These are phyloP conservation scores for Talaromyces funiculosus DNA, from an alignment of 2,329 filamentous ascomycete genomes.

Conservation along the genomic window DNA sequence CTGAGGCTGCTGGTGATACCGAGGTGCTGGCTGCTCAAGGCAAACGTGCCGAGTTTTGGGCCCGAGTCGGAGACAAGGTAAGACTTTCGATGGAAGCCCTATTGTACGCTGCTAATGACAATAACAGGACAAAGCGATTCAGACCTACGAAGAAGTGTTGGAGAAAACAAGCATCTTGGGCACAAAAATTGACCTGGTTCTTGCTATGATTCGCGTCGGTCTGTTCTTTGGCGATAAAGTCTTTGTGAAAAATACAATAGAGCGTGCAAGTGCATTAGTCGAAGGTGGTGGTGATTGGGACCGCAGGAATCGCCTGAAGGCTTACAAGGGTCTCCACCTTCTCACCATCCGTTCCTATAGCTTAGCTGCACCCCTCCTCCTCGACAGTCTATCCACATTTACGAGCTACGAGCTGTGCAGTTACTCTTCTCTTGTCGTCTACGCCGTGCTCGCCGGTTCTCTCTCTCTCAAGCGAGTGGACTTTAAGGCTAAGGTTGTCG, in stretches of 20 bases:
- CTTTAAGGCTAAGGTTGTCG: slow-evolving; percentile 98
- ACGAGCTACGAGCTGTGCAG: slow-evolving; percentile 98
- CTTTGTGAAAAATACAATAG: slow-evolving; percentile 88
- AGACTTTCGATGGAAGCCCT: slow-evolving; percentile 17
- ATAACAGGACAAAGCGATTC: slow-evolving; percentile 80
- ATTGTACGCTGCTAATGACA: neutral
- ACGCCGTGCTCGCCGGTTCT: slow-evolving; percentile 89
- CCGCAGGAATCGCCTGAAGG: slow-evolving; percentile 94
- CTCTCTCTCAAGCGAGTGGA: slow-evolving; percentile 93
- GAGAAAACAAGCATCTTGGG: slow-evolving; percentile 97
- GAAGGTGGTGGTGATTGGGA: slow-evolving; percentile 98
- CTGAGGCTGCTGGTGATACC: slow-evolving; percentile 92
- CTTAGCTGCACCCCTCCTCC: slow-evolving; percentile 81
- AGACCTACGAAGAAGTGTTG: slow-evolving; percentile 85
- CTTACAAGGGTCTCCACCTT: slow-evolving; percentile 90
- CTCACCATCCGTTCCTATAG: slow-evolving; percentile 89
- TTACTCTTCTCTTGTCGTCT: slow-evolving; percentile 90
- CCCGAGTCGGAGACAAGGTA: slow-evolving; percentile 93
- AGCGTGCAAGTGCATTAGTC: slow-evolving; percentile 81
- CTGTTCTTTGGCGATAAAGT: slow-evolving; percentile 94
- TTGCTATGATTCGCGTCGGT: slow-evolving; percentile 91
- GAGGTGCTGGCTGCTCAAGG: slow-evolving; percentile 88
- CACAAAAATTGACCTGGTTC: slow-evolving; percentile 93
- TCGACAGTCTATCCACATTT: slow-evolving; percentile 96
- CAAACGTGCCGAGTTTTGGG: slow-evolving; percentile 95